Evolutionary conservation across 2,329 filamentous ascomycete genomes (phyloP).

Genomic region (Mollisia scopiformis): DNA sequence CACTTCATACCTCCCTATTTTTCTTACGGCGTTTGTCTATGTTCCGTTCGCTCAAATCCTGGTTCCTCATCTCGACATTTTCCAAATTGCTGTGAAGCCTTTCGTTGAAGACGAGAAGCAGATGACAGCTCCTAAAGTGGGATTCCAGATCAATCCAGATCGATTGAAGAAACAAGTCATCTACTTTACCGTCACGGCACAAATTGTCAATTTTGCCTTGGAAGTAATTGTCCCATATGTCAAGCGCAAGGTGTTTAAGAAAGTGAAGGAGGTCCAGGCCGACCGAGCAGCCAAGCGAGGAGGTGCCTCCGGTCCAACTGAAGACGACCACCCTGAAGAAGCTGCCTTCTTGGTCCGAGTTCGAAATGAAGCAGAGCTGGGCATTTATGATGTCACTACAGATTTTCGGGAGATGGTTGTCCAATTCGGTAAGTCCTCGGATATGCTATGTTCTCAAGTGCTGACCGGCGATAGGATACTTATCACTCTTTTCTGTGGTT

Average conservation of each 20-base stretch:
- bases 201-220: constrained; percentile 83
- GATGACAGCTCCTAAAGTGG: constrained; percentile 55
- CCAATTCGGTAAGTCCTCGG: constrained; percentile 61
- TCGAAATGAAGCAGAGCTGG: constrained; percentile 79
- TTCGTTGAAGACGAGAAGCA: constrained; percentile 78
- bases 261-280: constrained; percentile 75
- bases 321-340: constrained; percentile 76
- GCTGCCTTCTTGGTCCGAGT: constrained; percentile 79
- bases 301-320: constrained; percentile 41
- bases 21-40: constrained; percentile 92
- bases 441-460: background rate
- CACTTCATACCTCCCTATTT: constrained; percentile 90
- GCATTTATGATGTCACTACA: constrained; percentile 83
- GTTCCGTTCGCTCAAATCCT: constrained; percentile 87
- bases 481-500: constrained; percentile 87
- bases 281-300: constrained; percentile 60
- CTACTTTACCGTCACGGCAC: constrained; percentile 93
- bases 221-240: constrained; percentile 85
- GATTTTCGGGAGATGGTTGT: constrained; percentile 95
- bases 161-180: constrained; percentile 90
- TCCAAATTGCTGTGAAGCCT: constrained; percentile 72
- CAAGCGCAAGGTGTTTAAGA: constrained; percentile 77
- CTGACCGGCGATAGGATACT: constrained; percentile 64
- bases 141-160: constrained; percentile 81
- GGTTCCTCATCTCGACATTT: constrained; percentile 84